Base-by-base conservation (phyloP, 2,329 filamentous ascomycete species). In the Trichophyton equinum region DNA sequence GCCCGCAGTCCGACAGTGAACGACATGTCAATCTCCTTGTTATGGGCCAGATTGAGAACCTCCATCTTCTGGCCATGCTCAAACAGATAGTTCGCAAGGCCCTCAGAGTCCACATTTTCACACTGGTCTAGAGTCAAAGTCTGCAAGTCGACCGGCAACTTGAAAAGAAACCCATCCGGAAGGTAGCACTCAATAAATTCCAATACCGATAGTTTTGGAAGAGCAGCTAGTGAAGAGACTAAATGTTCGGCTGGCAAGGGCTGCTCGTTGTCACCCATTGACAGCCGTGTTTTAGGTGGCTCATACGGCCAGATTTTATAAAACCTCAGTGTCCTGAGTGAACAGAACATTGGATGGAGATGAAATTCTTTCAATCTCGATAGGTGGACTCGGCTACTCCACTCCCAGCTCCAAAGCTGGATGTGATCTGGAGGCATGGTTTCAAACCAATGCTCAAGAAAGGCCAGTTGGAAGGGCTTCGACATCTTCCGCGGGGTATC, bases 111-210 rank as follows among this genome's bases (percentile, higher is more conserved):
- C 8, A 96, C 74, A 63, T 88, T 83, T 74, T 86, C 85, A 69
- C 91, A 96, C 67, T 94, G 92, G 65, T 85, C 83, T 15, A 96
- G 77, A 64, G 86, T 86, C 2, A 97, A 78, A 53, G 82, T 82
- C 53, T 80, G 75, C 20, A 97, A 77, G 2, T 77, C 80, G 9
- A 75, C 78, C 0, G 91, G 89, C 5, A 96, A 75, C 3, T 82
- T 76, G 1, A 82, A 78, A n/a, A 96, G 76, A 18, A 95, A 78
- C 7, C 78, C 77, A 6, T 84, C 81, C 62, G 90, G 80, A 38
- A 88, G 78, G 2, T 85, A 86, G 49, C 86, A 95, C 6, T 86
- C 86, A 68, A 91, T 84, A 65, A 96, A 85, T 1, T 85, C 78
- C 9, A 96, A 75, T 60, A 85, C 81, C 60, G 80, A 80, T 5